Conservation (phyloP, 257 asterid species). For the Sherardia arvensis region DNA sequence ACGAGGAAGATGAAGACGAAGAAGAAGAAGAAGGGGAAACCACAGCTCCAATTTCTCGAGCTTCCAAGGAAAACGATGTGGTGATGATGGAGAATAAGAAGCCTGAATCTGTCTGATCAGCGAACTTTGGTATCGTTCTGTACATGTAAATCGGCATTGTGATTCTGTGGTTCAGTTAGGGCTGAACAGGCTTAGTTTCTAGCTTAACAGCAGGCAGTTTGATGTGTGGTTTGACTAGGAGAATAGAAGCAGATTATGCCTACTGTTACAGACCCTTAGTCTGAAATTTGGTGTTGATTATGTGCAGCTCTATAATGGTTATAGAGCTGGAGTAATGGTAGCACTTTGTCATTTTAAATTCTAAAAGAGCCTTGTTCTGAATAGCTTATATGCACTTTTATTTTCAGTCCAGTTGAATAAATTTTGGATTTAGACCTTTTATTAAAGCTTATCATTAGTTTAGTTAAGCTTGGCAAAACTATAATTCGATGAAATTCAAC, state of each 20-base stretch:
- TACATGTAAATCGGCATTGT: too few species aligned
- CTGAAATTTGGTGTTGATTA: not conserved
- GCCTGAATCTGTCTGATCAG: conserved; percentile 14
- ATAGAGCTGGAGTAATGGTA: not conserved
- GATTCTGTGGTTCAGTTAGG: conserved; percentile 56
- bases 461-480: too few species aligned
- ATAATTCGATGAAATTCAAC: too few species aligned
- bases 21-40: conserved; percentile 25
- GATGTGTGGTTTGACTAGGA: too few species aligned
- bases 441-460: too few species aligned
- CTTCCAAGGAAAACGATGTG: conserved; percentile 9
- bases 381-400: too few species aligned
- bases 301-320: conserved; percentile 3
- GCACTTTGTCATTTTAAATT: not conserved
- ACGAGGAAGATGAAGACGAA: conserved; percentile 67
- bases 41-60: not conserved
- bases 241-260: not conserved
- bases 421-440: too few species aligned
- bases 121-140: not conserved
- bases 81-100: not conserved
- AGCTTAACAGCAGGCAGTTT: conserved; percentile 1
- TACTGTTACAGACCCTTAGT: conserved; percentile 4
- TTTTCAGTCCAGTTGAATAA: too few species aligned
- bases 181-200: conserved; percentile 45
- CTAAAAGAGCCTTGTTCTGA: not conserved